Evolutionary conservation across 768 basidiomycete genomes (phyloP).

Genomic region (Lentinus brumalis): DNA sequence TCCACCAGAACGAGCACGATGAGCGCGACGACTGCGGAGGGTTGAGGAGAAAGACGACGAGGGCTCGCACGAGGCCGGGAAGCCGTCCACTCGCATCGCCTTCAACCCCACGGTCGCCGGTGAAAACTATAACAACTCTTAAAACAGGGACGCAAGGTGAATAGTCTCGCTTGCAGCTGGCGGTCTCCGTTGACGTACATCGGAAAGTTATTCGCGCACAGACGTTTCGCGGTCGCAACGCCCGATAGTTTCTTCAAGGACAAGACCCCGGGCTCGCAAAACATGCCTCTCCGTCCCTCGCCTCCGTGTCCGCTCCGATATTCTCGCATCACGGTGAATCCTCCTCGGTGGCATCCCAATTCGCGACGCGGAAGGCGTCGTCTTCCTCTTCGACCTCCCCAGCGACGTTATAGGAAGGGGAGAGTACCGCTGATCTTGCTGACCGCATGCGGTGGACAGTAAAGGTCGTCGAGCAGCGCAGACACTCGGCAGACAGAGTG

Average conservation of each 20-base stretch:
- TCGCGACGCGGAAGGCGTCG: background rate
- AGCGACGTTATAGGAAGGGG: constrained; percentile 26
- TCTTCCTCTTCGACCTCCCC: background rate
- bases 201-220: constrained; percentile 57
- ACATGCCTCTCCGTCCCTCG: constrained; percentile 26
- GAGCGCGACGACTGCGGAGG: too few species aligned
- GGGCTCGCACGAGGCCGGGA: constrained; percentile 9
- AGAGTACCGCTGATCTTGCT: constrained; percentile 36
- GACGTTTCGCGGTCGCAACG: constrained; percentile 56
- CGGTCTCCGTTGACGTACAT: background rate
- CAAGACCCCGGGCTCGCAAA: constrained; percentile 53
- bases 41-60: background rate
- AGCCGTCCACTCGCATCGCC: constrained; percentile 3
- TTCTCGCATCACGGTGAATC: background rate
- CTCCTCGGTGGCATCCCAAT: background rate
- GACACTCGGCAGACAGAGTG: constrained; percentile 25
- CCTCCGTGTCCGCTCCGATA: constrained; percentile 22
- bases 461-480: constrained; percentile 38
- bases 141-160: constrained; percentile 52
- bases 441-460: constrained; percentile 40
- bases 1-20: constrained; percentile 13
- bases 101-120: constrained; percentile 6
- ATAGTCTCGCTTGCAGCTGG: background rate
- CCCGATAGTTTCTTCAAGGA: constrained; percentile 53
- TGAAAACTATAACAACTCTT: constrained; percentile 33